These are phyloP conservation scores for Fagopyrum tataricum DNA, from an alignment of 148 eudicot species.

Conservation along the genomic window DNA sequence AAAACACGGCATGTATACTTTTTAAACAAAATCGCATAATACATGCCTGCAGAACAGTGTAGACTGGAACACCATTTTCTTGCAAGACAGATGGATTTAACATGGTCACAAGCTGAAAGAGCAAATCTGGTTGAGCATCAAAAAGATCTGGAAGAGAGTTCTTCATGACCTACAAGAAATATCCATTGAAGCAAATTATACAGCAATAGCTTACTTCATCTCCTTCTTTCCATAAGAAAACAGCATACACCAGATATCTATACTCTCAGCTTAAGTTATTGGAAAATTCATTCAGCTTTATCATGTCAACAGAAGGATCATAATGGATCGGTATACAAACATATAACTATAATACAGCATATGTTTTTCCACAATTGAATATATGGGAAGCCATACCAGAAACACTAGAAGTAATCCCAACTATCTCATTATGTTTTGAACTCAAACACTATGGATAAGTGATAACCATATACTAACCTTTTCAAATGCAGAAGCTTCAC, in stretches of 20 bases:
- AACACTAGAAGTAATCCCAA: not conserved
- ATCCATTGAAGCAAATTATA: not conserved
- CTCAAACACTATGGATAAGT: not conserved
- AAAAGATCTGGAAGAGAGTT: conserved; percentile 92
- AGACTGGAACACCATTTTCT: conserved; percentile 87
- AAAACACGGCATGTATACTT: not conserved
- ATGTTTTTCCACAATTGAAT: not conserved
- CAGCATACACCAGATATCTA: not conserved
- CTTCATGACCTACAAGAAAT: conserved; percentile 68
- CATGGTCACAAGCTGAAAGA: conserved; percentile 99
- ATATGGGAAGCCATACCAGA: not conserved
- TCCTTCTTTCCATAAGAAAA: not conserved
- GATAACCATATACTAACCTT: conserved; percentile 46
- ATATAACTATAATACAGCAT: not conserved
- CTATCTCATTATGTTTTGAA: conserved; percentile 2
- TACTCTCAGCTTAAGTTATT: not conserved
- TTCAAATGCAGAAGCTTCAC: conserved; percentile 84
- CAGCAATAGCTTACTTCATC: not conserved
- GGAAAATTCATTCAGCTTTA: not conserved
- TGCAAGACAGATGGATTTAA: conserved; percentile 88
- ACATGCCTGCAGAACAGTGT: conserved; percentile 80
- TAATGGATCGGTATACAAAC: not conserved
- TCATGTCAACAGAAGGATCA: not conserved
- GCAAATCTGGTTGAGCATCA: conserved; percentile 93
- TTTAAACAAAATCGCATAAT: not conserved